phyloP scores from a whole-genome alignment of 2,329 filamentous ascomycete genomes.

The Sclerotiophoma versabilis region DNA sequence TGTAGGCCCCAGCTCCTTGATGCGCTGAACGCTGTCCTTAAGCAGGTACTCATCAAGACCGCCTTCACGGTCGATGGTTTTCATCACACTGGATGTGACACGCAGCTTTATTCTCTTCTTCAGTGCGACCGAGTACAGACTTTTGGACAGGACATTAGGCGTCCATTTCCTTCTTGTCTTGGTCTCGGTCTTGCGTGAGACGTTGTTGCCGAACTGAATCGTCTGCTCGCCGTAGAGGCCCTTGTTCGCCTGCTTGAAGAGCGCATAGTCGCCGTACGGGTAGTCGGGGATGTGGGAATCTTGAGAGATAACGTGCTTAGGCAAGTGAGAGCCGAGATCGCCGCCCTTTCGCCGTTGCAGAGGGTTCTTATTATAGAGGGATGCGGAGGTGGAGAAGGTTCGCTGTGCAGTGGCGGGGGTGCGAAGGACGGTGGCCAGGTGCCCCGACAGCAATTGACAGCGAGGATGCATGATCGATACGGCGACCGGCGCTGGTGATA shows the following conservation, averaged over 20 bases:
- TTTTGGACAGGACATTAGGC: slow-evolving; percentile 74
- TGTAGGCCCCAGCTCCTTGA: slow-evolving; percentile 86
- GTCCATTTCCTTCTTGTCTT: slow-evolving; percentile 78
- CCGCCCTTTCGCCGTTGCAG: slow-evolving; percentile 39
- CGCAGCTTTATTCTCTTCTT: slow-evolving; percentile 70
- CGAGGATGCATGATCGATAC: slow-evolving; percentile 36
- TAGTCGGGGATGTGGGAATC: slow-evolving; percentile 59
- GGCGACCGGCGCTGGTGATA: slow-evolving; percentile 22
- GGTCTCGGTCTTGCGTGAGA: slow-evolving; percentile 70
- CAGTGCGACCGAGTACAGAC: slow-evolving; percentile 70
- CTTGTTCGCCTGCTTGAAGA: slow-evolving; percentile 82
- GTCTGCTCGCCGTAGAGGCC: slow-evolving; percentile 74
- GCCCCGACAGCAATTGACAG: slow-evolving; percentile 40
- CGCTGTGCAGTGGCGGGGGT: slow-evolving; percentile 27
- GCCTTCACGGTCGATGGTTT: slow-evolving; percentile 78
- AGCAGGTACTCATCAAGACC: slow-evolving; percentile 92
- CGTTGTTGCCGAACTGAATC: slow-evolving; percentile 81
- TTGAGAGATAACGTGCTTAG: slow-evolving; percentile 43
- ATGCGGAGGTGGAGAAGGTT: slow-evolving; percentile 36
- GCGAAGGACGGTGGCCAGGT: slow-evolving; percentile 23
- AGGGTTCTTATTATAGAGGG: slow-evolving; percentile 35
- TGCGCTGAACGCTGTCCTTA: slow-evolving; percentile 75
- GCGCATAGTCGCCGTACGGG: slow-evolving; percentile 72
- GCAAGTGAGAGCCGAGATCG: slow-evolving; percentile 46
- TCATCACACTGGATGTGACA: slow-evolving; percentile 71